phyloP scores from a whole-genome alignment of 306 rosid species.

The Ceratonia siliqua region DNA sequence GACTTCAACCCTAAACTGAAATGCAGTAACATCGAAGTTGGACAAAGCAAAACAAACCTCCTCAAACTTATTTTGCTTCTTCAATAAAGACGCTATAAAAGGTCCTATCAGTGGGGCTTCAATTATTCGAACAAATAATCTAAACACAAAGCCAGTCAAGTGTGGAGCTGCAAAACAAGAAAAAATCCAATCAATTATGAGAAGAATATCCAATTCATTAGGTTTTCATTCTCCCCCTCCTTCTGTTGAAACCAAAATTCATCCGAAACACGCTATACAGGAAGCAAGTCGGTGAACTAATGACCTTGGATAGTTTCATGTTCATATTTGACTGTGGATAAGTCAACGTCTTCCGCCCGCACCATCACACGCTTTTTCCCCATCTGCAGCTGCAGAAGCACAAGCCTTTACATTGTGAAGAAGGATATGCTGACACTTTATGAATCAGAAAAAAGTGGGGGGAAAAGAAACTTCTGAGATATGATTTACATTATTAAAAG shows the following conservation, averaged over 20 bases:
- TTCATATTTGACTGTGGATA: slow-evolving; percentile 61
- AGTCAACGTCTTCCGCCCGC: slow-evolving; percentile 70
- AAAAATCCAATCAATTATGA: neutral
- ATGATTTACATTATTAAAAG: neutral
- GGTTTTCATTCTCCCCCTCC: neutral
- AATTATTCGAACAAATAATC: slow-evolving; percentile 61
- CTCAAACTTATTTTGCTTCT: slow-evolving; percentile 66
- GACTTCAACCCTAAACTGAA: neutral
- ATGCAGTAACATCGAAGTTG: neutral
- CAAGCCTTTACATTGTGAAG: neutral
- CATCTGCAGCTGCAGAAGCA: slow-evolving; percentile 41
- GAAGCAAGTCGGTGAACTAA: neutral
- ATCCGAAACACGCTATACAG: neutral
- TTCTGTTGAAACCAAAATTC: neutral
- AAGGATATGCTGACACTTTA: neutral
- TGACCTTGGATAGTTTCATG: slow-evolving; percentile 58
- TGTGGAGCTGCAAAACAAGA: slow-evolving; percentile 75
- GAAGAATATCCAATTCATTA: slow-evolving; percentile 14
- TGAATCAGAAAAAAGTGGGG: neutral
- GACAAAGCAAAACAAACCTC: slow-evolving; percentile 53
- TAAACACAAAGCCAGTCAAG: slow-evolving; percentile 70
- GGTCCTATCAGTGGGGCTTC: slow-evolving; percentile 75
- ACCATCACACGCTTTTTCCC: slow-evolving; percentile 67
- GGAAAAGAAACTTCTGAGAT: neutral
- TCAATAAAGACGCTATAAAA: slow-evolving; percentile 46